These are phyloP conservation scores for Arabis hirsuta DNA, from an alignment of 345 rosid species.

Conservation along the genomic window DNA sequence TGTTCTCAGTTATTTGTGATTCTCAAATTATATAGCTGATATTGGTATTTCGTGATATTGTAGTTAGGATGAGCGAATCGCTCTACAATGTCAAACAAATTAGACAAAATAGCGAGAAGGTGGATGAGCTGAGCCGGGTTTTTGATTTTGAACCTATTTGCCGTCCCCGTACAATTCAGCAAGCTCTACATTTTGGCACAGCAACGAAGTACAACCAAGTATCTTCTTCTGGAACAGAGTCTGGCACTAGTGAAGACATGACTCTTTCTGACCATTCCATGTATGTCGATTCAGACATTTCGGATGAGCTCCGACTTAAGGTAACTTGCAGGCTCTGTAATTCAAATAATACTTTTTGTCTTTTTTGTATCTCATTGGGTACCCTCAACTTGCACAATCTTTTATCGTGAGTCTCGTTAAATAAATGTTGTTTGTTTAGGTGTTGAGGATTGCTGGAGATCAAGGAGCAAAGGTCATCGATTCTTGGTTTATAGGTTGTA, in stretches of 20 bases:
- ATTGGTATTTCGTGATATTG: conserved; percentile 24
- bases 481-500: conserved; percentile 79
- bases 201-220: conserved; percentile 44
- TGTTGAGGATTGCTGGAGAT: conserved; percentile 58
- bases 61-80: conserved; percentile 91
- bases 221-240: conserved; percentile 53
- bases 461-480: conserved; percentile 72
- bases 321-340: conserved; percentile 45
- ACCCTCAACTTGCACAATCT: conserved; percentile 5
- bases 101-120: conserved; percentile 48
- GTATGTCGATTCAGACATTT: conserved; percentile 71
- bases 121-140: conserved; percentile 54
- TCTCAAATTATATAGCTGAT: conserved; percentile 29
- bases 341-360: background rate
- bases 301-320: conserved; percentile 68
- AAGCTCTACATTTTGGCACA: conserved; percentile 53
- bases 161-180: conserved; percentile 60
- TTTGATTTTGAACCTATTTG: conserved; percentile 60
- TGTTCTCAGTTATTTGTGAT: background rate
- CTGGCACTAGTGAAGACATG: conserved; percentile 46
- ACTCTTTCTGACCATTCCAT: conserved; percentile 57
- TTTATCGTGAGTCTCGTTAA: background rate
- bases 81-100: conserved; percentile 69
- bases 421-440: conserved; percentile 52
- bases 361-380: conserved; percentile 4